phyloP scores from a whole-genome alignment of 2,329 filamentous ascomycete genomes.

The Aureobasidium mangrovei region DNA sequence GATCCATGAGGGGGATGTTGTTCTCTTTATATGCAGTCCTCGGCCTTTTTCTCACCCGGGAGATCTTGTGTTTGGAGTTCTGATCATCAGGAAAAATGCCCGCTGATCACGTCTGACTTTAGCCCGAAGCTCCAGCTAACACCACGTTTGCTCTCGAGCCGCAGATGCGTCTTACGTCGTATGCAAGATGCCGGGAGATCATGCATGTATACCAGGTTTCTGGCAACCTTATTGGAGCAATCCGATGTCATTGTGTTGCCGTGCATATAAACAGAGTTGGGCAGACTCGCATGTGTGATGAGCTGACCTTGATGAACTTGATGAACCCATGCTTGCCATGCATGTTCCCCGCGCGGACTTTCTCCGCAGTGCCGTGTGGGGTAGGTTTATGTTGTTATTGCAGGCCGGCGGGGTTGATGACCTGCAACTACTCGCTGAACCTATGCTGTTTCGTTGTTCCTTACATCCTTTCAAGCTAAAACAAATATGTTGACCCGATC shows the following conservation, averaged over 20 bases:
- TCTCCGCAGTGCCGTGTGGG: background rate
- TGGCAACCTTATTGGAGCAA: too few species aligned
- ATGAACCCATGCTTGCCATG: too few species aligned
- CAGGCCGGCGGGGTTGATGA: background rate
- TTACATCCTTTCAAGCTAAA: background rate
- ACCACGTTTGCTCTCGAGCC: background rate
- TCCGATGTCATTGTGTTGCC: background rate
- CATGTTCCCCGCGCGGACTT: background rate
- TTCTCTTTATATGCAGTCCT: background rate
- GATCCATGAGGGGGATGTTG: background rate
- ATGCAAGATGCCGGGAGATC: background rate
- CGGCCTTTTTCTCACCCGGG: background rate
- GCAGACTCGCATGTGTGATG: background rate
- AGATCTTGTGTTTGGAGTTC: background rate
- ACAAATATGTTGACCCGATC: background rate
- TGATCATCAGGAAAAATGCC: constrained; percentile 5
- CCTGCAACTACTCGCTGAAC: background rate
- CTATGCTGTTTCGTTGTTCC: too few species aligned
- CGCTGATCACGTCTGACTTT: background rate
- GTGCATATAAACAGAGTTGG: background rate
- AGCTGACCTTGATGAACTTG: too few species aligned
- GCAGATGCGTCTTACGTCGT: background rate
- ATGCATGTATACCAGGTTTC: background rate
- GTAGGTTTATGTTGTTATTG: background rate
- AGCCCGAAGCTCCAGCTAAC: background rate